Evolutionary conservation across 2,329 filamentous ascomycete genomes (phyloP).

Genomic region (Boeremia lycopersici): DNA sequence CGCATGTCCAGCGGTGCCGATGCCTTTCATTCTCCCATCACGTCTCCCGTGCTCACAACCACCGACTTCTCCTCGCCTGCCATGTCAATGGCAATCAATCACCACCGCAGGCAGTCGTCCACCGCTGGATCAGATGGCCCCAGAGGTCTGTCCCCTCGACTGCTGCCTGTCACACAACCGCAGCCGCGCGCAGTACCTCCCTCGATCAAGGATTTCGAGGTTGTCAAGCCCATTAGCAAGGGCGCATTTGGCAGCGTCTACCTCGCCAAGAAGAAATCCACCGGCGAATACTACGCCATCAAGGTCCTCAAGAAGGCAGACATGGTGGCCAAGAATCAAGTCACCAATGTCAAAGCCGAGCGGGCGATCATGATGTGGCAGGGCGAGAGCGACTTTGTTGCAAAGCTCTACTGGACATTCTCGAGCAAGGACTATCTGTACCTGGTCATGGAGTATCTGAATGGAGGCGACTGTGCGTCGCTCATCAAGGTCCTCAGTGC

Average conservation of each 20-base stretch:
- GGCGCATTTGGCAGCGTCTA: slow-evolving; percentile 98
- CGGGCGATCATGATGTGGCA: slow-evolving; percentile 99
- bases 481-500: slow-evolving; percentile 93
- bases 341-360: slow-evolving; percentile 98
- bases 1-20: slow-evolving; percentile 68
- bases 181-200: slow-evolving; percentile 88
- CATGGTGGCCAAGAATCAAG: slow-evolving; percentile 99
- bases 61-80: slow-evolving; percentile 82
- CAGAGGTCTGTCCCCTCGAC: slow-evolving; percentile 78
- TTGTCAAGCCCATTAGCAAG: slow-evolving; percentile 99
- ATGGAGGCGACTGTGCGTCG: slow-evolving; percentile 95
- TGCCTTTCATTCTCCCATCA: slow-evolving; percentile 79
- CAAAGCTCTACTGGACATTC: slow-evolving; percentile 99
- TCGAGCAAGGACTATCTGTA: slow-evolving; percentile 99
- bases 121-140: slow-evolving; percentile 74
- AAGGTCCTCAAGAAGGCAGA: slow-evolving; percentile 99
- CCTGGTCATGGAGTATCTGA: slow-evolving; percentile 98
- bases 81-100: slow-evolving; percentile 61
- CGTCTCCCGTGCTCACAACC: slow-evolving; percentile 82
- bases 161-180: slow-evolving; percentile 77
- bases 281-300: slow-evolving; percentile 97
- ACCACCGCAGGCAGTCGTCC: slow-evolving; percentile 90
- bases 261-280: slow-evolving; percentile 97
- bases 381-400: slow-evolving; percentile 97
- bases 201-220: slow-evolving; percentile 99